A percentile compares a stretch with the other conserved stretches of the same genome.
Conservation (phyloP, 495 filamentous ascomycete species). For the Neurospora sp. region DNA sequence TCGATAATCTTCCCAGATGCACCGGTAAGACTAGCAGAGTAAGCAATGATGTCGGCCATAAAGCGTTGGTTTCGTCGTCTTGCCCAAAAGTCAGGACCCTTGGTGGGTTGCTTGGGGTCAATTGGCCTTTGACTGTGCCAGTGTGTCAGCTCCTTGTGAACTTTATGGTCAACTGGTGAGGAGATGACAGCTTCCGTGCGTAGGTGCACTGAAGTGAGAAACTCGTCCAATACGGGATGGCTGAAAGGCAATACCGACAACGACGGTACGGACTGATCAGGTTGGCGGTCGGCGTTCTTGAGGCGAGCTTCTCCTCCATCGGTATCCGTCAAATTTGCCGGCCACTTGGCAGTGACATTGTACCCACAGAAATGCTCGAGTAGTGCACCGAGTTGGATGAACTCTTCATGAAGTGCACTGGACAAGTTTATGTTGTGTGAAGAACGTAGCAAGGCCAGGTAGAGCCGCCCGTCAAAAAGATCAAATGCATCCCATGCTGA, state of each 20-base stretch:
- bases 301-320: constrained; percentile 2
- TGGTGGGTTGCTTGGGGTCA: constrained; percentile 26
- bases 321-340: neutral
- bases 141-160: constrained; percentile 52
- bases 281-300: neutral
- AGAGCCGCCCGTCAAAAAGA: constrained; percentile 55
- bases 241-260: constrained; percentile 48
- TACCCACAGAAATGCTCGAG: constrained; percentile 21
- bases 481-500: constrained; percentile 45
- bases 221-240: constrained; percentile 47
- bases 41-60: constrained; percentile 54
- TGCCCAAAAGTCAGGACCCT: constrained; percentile 14
- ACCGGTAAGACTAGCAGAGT: constrained; percentile 62
- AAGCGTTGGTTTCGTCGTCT: constrained; percentile 39
- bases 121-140: constrained; percentile 54
- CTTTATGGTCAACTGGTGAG: constrained; percentile 7
- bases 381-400: neutral
- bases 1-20: constrained; percentile 51
- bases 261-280: neutral
- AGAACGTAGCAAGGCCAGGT: constrained; percentile 16
- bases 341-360: constrained; percentile 5
- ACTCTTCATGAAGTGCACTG: constrained; percentile 4
- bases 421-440: constrained; percentile 9
- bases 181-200: constrained; percentile 17
- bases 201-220: constrained; percentile 45